Conservation (phyloP, 345 rosid genomes). For the Raphanus raphanistrum region DNA sequence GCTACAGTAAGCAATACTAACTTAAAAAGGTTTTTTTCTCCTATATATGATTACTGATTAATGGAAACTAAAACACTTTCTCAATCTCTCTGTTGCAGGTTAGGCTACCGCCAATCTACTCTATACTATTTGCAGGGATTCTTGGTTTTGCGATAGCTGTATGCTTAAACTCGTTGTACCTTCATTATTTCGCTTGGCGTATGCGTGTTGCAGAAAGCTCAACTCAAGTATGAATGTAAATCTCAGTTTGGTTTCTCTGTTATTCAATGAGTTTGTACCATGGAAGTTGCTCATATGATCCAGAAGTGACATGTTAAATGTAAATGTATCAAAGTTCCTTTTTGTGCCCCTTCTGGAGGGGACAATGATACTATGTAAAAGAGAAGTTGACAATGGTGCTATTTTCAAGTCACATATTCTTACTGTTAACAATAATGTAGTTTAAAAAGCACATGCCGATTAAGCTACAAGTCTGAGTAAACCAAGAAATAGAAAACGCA, state of each 20-base stretch:
- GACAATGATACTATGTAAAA: neutral
- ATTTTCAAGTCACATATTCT: neutral
- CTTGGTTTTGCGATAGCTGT: constrained; percentile 76
- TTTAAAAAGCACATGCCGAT: neutral
- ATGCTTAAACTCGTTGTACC: constrained; percentile 70
- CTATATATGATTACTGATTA: neutral
- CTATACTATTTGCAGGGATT: constrained; percentile 67
- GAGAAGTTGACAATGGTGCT: neutral
- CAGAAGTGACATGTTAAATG: constrained; percentile 21
- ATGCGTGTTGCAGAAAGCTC: constrained; percentile 45
- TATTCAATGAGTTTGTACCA: constrained; percentile 10
- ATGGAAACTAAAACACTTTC: neutral
- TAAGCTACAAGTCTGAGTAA: constrained; percentile 10
- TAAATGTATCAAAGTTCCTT: neutral
- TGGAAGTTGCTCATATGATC: constrained; percentile 13
- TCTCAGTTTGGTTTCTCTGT: constrained; percentile 14
- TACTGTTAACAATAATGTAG: constrained; percentile 1
- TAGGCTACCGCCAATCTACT: constrained; percentile 54
- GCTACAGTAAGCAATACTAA: constrained; percentile 50
- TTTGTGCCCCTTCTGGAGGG: neutral
- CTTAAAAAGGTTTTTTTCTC: neutral
- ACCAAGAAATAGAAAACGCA: constrained; percentile 3
- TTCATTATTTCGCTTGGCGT: constrained; percentile 63
- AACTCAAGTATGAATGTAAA: constrained; percentile 50
- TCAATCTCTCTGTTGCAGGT: constrained; percentile 51